Base-by-base conservation (phyloP, 345 rosid species). In the Brassica incana region DNA sequence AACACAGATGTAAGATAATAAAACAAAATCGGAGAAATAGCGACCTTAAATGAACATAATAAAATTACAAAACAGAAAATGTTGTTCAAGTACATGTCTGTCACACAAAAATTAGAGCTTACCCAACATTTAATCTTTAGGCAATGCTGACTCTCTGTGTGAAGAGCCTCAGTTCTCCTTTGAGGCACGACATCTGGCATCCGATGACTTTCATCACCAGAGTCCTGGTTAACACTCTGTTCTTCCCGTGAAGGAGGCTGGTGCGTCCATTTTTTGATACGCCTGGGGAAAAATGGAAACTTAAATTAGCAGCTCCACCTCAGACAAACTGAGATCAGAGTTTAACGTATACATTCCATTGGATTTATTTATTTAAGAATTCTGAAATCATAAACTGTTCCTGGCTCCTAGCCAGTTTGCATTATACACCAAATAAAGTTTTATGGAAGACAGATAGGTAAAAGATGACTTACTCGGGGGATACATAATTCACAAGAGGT, bases 71-170 rank as follows among this genome's bases (percentile, higher is more conserved):
- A 69, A 70, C 40, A 33, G 48, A 78, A 73, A 43, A 77, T 83
- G 79, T 18, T 50, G 56, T 48, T 71, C 68, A 72, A 67, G 58
- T 65, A 61, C 71, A 61, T 43, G 38, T 67, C 23, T 11, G 23
- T 74, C 52, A 61, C 54, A 70, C 32, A 71, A 50, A 82, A 8
- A 58, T 5, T 15, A 72, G 71, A 76, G 69, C 96, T 82, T 83
- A 96, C 99, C 90, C 97, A 90, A 67, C 90, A 88, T 84, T 83
- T 89, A 72, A 90, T 86, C 85, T 87, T 93, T 61, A 84, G 87
- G 77, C 77, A 71, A 74, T 80, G 86, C 38, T 76, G 80, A 71
- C 85, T 86, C 74, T 88, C 99, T 67, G 73, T 82, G 66, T 32
- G 82, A 60, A 86, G 73, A 64, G 86, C 85, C 89, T 96, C 97